Evolutionary conservation across 495 filamentous ascomycete genomes (phyloP).

Genomic region (Trichoderma virens): DNA sequence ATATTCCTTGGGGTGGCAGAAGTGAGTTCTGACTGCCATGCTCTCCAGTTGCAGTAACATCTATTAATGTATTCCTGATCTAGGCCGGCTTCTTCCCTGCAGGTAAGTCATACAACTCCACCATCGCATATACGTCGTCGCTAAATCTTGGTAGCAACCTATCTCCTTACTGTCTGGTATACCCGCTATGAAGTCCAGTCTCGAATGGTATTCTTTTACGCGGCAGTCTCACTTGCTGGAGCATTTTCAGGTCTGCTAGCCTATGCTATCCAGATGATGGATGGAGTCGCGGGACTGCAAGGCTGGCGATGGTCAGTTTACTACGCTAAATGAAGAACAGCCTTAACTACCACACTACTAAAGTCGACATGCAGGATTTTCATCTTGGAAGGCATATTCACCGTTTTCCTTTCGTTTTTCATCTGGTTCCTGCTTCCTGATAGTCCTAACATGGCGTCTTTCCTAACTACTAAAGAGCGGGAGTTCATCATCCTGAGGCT

Average conservation of each 20-base stretch:
- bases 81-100: neutral
- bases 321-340: neutral
- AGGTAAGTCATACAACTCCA: neutral
- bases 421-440: constrained; percentile 77
- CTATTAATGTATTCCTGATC: neutral
- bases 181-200: constrained; percentile 77
- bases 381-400: constrained; percentile 66
- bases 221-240: constrained; percentile 70
- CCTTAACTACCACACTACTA: neutral
- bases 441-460: constrained; percentile 60
- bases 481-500: constrained; percentile 66
- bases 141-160: neutral
- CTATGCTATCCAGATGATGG: constrained; percentile 75
- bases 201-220: constrained; percentile 85
- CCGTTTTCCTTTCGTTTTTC: constrained; percentile 56
- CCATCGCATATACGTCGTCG: neutral
- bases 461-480: constrained; percentile 68
- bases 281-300: constrained; percentile 55
- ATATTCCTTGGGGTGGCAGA: constrained; percentile 88
- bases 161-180: constrained; percentile 67
- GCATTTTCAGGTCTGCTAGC: constrained; percentile 83
- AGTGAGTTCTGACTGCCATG: constrained; percentile 52
- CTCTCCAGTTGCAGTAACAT: constrained; percentile 52
- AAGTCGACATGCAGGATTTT: constrained; percentile 39
- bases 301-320: constrained; percentile 71